A percentile compares a stretch with the other conserved stretches of the same genome.
These are phyloP conservation scores for Sarocladiaceae sp. DNA, from an alignment of 2,329 filamentous ascomycete species.

Conservation along the genomic window DNA sequence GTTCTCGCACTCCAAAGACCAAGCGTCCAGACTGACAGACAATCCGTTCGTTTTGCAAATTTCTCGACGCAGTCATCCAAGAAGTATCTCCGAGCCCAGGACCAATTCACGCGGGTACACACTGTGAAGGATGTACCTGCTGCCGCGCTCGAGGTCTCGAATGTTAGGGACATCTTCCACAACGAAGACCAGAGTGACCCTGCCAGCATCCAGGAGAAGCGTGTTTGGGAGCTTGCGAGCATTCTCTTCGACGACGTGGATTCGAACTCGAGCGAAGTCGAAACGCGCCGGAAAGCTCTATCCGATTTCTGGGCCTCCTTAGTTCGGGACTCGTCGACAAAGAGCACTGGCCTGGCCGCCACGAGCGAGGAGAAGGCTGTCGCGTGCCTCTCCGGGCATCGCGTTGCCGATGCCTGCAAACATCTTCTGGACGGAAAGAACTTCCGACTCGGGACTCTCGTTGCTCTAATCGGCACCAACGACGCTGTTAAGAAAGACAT, in stretches of 20 bases:
- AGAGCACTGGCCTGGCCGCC: slow-evolving; percentile 49
- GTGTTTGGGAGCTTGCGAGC: slow-evolving; percentile 79
- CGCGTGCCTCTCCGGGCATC: slow-evolving; percentile 69
- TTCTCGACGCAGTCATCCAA: slow-evolving; percentile 54
- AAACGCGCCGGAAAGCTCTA: slow-evolving; percentile 56
- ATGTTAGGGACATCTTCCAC: slow-evolving; percentile 33
- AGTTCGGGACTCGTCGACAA: slow-evolving; percentile 53
- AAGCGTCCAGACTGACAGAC: slow-evolving; percentile 55
- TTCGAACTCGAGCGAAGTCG: slow-evolving; percentile 22
- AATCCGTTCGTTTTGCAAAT: slow-evolving; percentile 59
- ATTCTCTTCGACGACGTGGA: slow-evolving; percentile 74
- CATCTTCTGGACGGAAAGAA: slow-evolving; percentile 69
- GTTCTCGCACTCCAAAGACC: slow-evolving; percentile 27
- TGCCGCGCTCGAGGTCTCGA: slow-evolving; percentile 38
- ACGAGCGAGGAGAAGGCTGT: slow-evolving; percentile 79
- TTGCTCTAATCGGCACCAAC: slow-evolving; percentile 75
- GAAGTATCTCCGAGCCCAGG: slow-evolving; percentile 48
- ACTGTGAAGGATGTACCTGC: slow-evolving; percentile 53
- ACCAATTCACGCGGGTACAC: slow-evolving; percentile 47
- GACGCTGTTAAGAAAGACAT: slow-evolving; percentile 66
- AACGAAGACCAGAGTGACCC: slow-evolving; percentile 34
- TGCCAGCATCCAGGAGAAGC: slow-evolving; percentile 56
- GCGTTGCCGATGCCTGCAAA: slow-evolving; percentile 76
- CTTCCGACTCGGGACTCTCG: slow-evolving; percentile 75
- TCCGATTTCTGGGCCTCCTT: slow-evolving; percentile 60